Evolutionary conservation across 139 green algal species (phyloP).

Genomic region (Protoeuglena noctilucae): DNA sequence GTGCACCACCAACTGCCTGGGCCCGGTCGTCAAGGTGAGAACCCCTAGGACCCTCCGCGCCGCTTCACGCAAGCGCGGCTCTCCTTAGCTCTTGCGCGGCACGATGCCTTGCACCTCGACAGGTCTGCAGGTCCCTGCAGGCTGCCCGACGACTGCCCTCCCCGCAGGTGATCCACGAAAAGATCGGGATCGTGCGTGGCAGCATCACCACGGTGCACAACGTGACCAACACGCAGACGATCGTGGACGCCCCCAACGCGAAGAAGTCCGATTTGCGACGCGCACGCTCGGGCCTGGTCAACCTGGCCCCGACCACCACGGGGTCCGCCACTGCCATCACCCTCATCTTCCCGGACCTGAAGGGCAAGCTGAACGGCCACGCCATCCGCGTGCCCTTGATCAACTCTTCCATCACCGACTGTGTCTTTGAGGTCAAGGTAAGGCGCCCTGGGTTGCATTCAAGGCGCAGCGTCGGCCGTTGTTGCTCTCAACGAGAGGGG

Average conservation of each 20-base stretch:
- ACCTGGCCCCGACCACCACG: slow-evolving; percentile 68
- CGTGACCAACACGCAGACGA: slow-evolving; percentile 73
- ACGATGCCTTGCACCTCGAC: no score
- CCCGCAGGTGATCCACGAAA: slow-evolving; percentile 47
- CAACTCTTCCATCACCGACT: slow-evolving; percentile 67
- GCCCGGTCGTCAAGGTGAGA: slow-evolving; percentile 56
- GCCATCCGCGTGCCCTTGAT: slow-evolving; percentile 63
- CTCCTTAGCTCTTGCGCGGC: no score
- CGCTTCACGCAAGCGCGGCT: no score
- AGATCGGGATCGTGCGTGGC: slow-evolving; percentile 61
- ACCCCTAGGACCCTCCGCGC: no score
- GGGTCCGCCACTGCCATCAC: slow-evolving; percentile 68
- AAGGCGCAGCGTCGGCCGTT: neutral
- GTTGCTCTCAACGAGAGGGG: no score
- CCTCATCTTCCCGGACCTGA: slow-evolving; percentile 76
- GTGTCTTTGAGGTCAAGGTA: slow-evolving; percentile 49
- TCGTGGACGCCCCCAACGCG: slow-evolving; percentile 63
- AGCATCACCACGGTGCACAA: slow-evolving; percentile 82
- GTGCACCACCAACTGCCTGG: slow-evolving; percentile 84
- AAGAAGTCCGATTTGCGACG: slow-evolving; percentile 70
- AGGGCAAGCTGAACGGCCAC: slow-evolving; percentile 68
- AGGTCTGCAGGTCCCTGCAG: no score
- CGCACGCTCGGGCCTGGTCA: slow-evolving; percentile 51
- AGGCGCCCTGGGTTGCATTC: neutral
- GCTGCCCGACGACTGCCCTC: slow-evolving; percentile 4